Evolutionary conservation across 73 alveolate genomes (phyloP).

Genomic region (Paramecium biaurelia): DNA sequence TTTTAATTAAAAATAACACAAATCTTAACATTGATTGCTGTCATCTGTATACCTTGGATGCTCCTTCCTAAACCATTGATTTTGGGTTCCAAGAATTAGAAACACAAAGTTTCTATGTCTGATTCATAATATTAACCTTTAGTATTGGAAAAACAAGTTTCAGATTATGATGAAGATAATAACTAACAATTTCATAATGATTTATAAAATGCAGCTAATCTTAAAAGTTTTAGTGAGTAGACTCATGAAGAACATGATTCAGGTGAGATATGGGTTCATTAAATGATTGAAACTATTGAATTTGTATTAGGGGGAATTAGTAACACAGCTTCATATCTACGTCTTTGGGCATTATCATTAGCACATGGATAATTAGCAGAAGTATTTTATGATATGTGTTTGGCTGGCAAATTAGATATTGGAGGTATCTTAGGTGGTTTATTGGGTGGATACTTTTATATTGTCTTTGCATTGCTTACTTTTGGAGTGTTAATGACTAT

Average conservation of each 20-base stretch:
- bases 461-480: slow-evolving; percentile 76
- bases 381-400: slow-evolving; percentile 72
- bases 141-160: neutral
- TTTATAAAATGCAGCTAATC: neutral
- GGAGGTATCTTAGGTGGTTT: slow-evolving; percentile 24
- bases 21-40: slow-evolving; percentile 71
- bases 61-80: slow-evolving; percentile 84
- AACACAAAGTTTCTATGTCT: neutral
- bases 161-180: neutral
- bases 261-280: slow-evolving; percentile 80
- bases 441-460: slow-evolving; percentile 26
- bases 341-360: slow-evolving; percentile 92
- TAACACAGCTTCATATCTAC: slow-evolving; percentile 92
- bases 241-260: slow-evolving; percentile 63
- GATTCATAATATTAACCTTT: neutral
- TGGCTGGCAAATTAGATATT: neutral
- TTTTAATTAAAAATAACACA: slow-evolving; percentile 60
- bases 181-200: neutral
- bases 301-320: slow-evolving; percentile 86
- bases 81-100: slow-evolving; percentile 34
- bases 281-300: slow-evolving; percentile 89
- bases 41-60: slow-evolving; percentile 91
- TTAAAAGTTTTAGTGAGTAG: neutral
- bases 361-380: slow-evolving; percentile 89
- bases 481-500: slow-evolving; percentile 88